Base-by-base conservation (phyloP, 2,329 filamentous ascomycete genomes). In the Lithohypha guttulata region DNA sequence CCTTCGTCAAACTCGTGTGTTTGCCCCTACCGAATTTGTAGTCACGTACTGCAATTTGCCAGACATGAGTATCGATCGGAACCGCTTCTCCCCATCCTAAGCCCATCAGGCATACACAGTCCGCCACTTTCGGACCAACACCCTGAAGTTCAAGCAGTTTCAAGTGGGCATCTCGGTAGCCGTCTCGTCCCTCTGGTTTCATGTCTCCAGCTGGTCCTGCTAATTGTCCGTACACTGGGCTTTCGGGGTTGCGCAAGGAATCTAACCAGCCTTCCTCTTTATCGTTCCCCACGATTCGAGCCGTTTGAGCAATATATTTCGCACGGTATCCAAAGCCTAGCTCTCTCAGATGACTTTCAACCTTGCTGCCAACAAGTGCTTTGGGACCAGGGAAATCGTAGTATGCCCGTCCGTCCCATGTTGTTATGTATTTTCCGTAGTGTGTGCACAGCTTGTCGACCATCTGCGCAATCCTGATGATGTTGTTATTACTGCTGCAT, bases 401-500 rank as follows among this genome's bases (percentile, higher is more conserved):
- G 56, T 91, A 91, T 3, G 78, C 60, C 38, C 79, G 73, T 22
- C 75, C 73, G 19, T 76, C 79, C 38, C 94, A 59, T 28, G 77
- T 69, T 1, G 75, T 83, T 39, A 96, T 73, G 3, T 84, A 65
- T 0, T 78, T 74, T 0, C 91, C 91, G 53, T 95, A 98, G 54
- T 93, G 73, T 19, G 73, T 59, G 57, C 93, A 98, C 9, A 98
- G 67, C 53, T 94, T 96, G 51, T 93, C 79, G 15, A 82, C 86
- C 91, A 98, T 98, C 61, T 93, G 84, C 4, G 84, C 89, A 57
- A 98, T 98, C 26, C 91, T 77, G 2, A 79, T 73, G 44, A 98
- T 98, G 57, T 98, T 95, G 64, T 98, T 98, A 63, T 98, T 98
- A 62, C 86, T 94, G 61, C 87, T 95, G 69, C 91, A 98, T 48